Base-by-base conservation (phyloP, 495 filamentous ascomycete genomes). In the Penicillium antarcticum region DNA sequence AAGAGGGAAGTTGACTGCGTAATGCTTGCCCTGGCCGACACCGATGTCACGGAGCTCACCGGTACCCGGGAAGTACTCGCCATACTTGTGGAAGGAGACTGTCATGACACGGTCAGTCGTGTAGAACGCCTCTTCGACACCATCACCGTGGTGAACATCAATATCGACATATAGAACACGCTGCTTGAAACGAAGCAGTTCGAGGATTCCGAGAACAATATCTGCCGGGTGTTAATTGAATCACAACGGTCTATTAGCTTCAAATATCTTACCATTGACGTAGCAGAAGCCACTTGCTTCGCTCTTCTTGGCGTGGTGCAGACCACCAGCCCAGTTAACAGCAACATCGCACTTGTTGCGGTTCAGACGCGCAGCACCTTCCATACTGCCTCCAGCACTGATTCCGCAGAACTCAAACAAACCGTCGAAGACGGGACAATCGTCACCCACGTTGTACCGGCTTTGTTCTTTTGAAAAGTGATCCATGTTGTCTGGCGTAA, bases 401-500 rank as follows among this genome's bases (percentile, higher is more conserved):
- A 97, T 96, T 7, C 91, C 91, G 64, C 95, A 98, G 72, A 97
- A 98, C 65, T 98, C 92, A 60, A 97, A 98, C 2, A 98, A 82
- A 19, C 94, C 94, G 58, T 97, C 95, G 56, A 98, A 98, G 1
- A 98, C 92, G 1, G 94, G 94, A 66, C 94, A 97, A 58, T 98
- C 94, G 55, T 98, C 94, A 39, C 94, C 94, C 43, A 98, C 94
- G 53, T 97, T 98, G 77, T 95, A 98, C 58, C 94, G 92, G 42
- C 86, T 86, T 66, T 99, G 94, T 67, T 99, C 94, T 51, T 94
- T 88, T 42, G 86, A 80, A 58, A 87, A 97, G 17, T 79, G 75
- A 52, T 99, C 94, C 95, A 99, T 99, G 62, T 99, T 99, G 67
- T 97, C 94, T 5, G 94, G 95, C 0, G 94, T 97, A 18, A 99